These are phyloP conservation scores for Clavispora carvajalis DNA, from an alignment of 805 yeast genomes.

Conservation along the genomic window DNA sequence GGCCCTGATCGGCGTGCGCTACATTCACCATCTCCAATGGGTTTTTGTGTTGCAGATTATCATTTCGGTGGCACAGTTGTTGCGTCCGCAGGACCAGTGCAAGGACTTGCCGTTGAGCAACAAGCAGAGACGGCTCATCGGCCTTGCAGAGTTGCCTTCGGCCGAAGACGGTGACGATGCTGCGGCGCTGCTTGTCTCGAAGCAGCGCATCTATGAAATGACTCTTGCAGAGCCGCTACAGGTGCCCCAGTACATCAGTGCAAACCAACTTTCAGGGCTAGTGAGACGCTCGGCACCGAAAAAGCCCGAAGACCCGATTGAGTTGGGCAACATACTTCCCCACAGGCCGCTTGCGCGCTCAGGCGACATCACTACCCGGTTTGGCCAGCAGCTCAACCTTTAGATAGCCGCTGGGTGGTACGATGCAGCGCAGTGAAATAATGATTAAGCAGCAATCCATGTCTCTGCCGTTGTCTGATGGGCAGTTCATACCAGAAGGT, in stretches of 20 bases:
- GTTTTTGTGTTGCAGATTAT: constrained; percentile 22
- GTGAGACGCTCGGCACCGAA: neutral
- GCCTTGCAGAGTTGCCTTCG: constrained; percentile 22
- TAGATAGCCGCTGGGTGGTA: neutral
- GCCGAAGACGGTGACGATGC: constrained; percentile 8
- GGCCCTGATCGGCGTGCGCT: neutral
- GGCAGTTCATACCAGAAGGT: too few relatives aligned
- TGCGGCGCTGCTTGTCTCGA: constrained; percentile 17
- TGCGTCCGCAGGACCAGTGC: constrained; percentile 45
- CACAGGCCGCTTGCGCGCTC: neutral
- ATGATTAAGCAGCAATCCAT: too few relatives aligned
- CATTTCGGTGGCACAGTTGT: constrained; percentile 22
- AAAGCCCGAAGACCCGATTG: neutral
- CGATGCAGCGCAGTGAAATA: too few relatives aligned
- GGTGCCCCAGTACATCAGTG: constrained; percentile 19
- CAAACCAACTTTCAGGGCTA: constrained; percentile 6
- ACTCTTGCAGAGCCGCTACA: constrained; percentile 7
- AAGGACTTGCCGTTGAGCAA: constrained; percentile 45
- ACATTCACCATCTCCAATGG: constrained; percentile 10
- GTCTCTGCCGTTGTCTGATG: too few relatives aligned
- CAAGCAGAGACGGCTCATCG: constrained; percentile 43
- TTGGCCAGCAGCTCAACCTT: neutral
- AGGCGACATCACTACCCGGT: neutral
- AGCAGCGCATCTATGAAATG: constrained; percentile 19
- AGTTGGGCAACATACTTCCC: neutral